Base-by-base conservation (phyloP, 257 asterid genomes). In the Paulownia fortunei region DNA sequence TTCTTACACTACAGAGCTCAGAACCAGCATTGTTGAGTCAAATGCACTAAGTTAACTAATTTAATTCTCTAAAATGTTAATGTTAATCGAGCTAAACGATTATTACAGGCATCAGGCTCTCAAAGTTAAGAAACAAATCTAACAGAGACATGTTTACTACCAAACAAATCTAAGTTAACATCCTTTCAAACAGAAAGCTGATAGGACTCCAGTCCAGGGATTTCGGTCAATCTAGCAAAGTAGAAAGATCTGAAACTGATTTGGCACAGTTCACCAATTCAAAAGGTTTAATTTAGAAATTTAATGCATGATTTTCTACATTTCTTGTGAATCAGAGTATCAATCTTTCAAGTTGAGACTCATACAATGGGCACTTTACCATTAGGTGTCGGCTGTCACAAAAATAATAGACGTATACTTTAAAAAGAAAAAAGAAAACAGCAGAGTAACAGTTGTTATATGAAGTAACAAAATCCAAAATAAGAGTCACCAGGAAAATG, bases 251-350 rank as follows among this genome's bases (percentile, higher is more conserved):
- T 10, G 27, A n/a, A 52, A n/a, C 16, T 34, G 9, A 37, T 11
- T 44, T 34, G 76, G 54, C 55, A 72, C 67, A 2, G 24, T 34
- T 52, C 19, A 24, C 54, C 21, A 55, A 6, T 24, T 55, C 39
- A 36, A 72, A 39, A 54, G 41, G 67, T 72, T 2, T 8, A 54
- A 12, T 36, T 34, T 58, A 37, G 46, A 49, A 73, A 60, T 46
- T 39, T n/a, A 60, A 73, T 59, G 61, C 37, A 61, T n/a, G 4
- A 44, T 18, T 24, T 56, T 39, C 39, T 4, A 2, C 11, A 72
- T 36, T 55, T 21, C 41, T 55, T 8, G 59, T 66, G 44, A 73
- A 39, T 73, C 30, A 16, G 69, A 73, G 9, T 41, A 54, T 39
- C 51, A 10, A 46, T 44, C 30, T 74, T 27, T n/a, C 51, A 34